Evolutionary conservation across 225 moss, liverwort and hornwort genomes (phyloP).

Genomic region (Pseudoscleropodium purum): DNA sequence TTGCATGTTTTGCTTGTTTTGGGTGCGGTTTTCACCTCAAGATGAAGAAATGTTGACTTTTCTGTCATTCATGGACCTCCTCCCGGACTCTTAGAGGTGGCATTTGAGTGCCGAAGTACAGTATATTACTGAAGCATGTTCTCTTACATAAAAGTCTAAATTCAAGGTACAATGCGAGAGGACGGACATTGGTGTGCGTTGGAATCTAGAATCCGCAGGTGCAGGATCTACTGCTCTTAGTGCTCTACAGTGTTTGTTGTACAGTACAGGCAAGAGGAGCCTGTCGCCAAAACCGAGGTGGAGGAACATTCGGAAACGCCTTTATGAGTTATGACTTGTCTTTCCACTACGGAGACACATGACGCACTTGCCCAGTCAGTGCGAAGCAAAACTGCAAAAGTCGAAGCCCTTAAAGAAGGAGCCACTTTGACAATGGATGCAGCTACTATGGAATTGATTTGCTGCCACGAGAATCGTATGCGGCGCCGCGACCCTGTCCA

Average conservation of each 20-base stretch:
- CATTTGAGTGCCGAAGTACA: too few relatives aligned
- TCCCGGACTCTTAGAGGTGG: too few relatives aligned
- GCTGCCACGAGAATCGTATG: neutral
- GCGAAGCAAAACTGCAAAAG: neutral
- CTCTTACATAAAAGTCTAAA: neutral
- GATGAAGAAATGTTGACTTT: too few relatives aligned
- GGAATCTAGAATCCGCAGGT: neutral
- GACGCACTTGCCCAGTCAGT: neutral
- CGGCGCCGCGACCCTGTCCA: neutral
- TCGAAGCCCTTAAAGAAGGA: neutral
- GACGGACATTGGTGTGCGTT: neutral
- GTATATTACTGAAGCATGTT: neutral
- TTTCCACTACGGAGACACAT: neutral
- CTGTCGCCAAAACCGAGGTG: neutral
- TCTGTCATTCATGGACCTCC: too few relatives aligned
- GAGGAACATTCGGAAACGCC: neutral
- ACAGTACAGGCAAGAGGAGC: neutral
- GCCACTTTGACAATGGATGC: constrained; percentile 4
- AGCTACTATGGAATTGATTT: neutral
- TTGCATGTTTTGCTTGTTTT: too few relatives aligned
- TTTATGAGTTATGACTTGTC: neutral
- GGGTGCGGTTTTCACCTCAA: too few relatives aligned
- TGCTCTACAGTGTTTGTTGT: neutral
- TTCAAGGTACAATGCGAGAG: neutral
- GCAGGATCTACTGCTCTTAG: neutral